Base-by-base conservation (phyloP, 176 grass and related monocot genomes). In the Tillandsia fasciculata region DNA sequence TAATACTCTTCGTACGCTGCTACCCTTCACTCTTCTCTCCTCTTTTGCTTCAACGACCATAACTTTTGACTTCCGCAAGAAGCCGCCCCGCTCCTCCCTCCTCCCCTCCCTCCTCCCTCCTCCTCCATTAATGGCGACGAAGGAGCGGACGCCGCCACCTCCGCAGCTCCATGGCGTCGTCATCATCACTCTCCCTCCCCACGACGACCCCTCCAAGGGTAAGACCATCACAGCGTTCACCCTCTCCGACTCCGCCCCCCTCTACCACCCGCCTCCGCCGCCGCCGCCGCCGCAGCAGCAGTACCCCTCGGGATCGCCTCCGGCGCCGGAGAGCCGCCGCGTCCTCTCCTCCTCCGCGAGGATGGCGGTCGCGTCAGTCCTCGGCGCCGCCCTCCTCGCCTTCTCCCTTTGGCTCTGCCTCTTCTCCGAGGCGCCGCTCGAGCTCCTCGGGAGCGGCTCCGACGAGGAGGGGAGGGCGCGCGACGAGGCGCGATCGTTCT, bases 211-310 rank as follows among this genome's bases (percentile, higher is more conserved):
- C n/a, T 93, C 80, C 80, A 99, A 99, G 80, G 94, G 94, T 63
- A 99, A 99, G 77, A 99, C 90, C 48, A 71, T 99, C 82, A 99
- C 94, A 8, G 94, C 90, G 72, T 99, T 84, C 87, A 82, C 95
- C 74, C 81, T 88, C 79, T 82, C 87, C 84, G 84, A 90, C 73
- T 77, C 79, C 4, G 2, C 72, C 72, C 56, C 9, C 22, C 0
- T 14, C 13, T 70, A 52, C 23, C 12, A 23, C 9, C 58, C 50
- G 1, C 49, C 51, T 1, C 70, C 65, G 14, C 52, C 53, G 20
- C 13, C 29, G 8, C n/a, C 22, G 5, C 67, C 76, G 10, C 52
- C 0, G 11, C 28, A 65, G 6, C n/a, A 15, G 9, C 24, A 24
- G 24, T 24, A 24, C 24, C 54, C 20, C 15, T 12, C 48, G 20